Evolutionary conservation across 306 rosid genomes (phyloP).

Genomic region (Cucurbita ficifolia): DNA sequence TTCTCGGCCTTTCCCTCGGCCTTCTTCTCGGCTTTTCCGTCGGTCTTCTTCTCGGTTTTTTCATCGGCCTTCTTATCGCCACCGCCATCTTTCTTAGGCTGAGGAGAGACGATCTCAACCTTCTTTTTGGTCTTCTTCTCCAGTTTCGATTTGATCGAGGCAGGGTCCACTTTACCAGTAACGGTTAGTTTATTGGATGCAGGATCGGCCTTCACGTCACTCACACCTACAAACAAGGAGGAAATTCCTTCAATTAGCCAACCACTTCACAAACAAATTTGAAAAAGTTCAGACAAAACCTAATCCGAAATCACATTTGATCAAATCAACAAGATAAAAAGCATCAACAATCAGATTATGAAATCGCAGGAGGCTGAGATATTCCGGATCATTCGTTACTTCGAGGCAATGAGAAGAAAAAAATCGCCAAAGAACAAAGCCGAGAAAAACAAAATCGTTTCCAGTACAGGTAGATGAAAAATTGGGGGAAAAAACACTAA

Average conservation of each 20-base stretch:
- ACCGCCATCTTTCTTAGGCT: conserved; percentile 44
- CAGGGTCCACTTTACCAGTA: conserved; percentile 47
- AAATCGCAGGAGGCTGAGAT: background rate
- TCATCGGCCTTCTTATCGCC: conserved; percentile 30
- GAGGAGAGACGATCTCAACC: conserved; percentile 58
- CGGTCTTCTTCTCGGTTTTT: conserved; percentile 29
- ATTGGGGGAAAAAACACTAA: background rate
- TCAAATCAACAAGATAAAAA: background rate
- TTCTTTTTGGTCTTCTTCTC: conserved; percentile 50
- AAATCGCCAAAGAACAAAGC: background rate
- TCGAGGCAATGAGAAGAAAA: background rate
- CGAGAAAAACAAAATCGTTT: background rate
- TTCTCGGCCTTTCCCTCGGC: conserved; percentile 10
- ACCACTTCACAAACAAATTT: background rate
- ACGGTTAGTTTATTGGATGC: conserved; percentile 47
- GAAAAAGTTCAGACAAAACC: background rate
- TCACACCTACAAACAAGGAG: conserved; percentile 38
- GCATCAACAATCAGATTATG: background rate
- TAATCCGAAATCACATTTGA: background rate
- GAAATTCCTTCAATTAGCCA: background rate
- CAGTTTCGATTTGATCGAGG: conserved; percentile 26
- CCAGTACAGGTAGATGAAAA: background rate
- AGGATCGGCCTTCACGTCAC: conserved; percentile 37
- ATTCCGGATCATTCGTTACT: background rate
- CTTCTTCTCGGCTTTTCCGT: conserved; percentile 23